Evolutionary conservation across 2,329 filamentous ascomycete species (phyloP), one percentile per base, ranked within the genome.

Genomic region (Cladosporium sp.): DNA sequence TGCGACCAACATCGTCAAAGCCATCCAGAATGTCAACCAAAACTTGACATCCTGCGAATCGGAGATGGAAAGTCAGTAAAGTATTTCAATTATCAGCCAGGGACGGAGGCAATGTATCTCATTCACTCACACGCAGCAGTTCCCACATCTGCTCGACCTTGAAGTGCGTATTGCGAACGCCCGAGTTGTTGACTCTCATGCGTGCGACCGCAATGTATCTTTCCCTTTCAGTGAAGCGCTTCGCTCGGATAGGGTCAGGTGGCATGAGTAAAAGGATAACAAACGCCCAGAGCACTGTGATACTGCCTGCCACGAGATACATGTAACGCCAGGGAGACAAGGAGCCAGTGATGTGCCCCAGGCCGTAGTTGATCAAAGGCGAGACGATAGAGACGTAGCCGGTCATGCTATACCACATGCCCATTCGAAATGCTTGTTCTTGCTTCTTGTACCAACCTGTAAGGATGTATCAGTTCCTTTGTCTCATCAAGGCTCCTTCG

Each of bases 341-440:
- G 1, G 68, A 64, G 15, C 74, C 74, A 19, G 72, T 68, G 58
- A 81, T 73, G 8, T 75, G 74, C 1, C 78, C 79, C 3, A 82
- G 66, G 3, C 74, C 79, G 59, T 80, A 82, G 67, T 79, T 79
- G 63, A 80, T 73, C 1, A 80, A 64, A 0, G 78, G 78, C 0
- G 76, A 76, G 28, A 82, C 69, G 25, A 79, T 72, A 0, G 74
- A 73, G 11, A 77, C 76, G 50, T 77, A 76, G 3, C 79, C 77
- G 0, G 74, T 78, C 60, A 71, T 75, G 40, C 64, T 79, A 30
- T 67, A 69, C 67, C 67, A 69, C 4, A 63, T 58, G 4, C 64
- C 63, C 63, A 68, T 67, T 1, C 67, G 64, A 4, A 67, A 65
- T 8, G 65, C 67, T 60, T 70, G 67, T 51, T 70, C 68, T 36